These are phyloP conservation scores for Berberis thunbergii DNA, from an alignment of 164 flowering plant species.

Conservation along the genomic window DNA sequence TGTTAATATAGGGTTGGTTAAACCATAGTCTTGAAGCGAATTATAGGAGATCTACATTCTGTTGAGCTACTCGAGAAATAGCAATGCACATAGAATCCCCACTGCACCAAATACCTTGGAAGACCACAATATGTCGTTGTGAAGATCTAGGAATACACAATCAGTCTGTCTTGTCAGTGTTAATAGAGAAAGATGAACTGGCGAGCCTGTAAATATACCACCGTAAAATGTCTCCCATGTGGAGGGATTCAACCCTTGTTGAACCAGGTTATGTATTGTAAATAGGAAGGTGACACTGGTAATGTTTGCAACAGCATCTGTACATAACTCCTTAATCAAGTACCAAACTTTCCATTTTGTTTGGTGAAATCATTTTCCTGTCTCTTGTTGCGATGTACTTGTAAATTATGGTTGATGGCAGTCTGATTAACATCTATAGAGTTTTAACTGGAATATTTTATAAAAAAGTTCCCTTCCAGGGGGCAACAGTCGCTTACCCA, in stretches of 20 bases:
- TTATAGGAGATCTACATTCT: neutral
- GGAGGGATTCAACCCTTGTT: neutral
- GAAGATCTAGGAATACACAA: neutral
- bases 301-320: neutral
- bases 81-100: neutral
- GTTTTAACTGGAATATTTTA: neutral
- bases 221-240: neutral
- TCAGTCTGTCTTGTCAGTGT: neutral
- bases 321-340: neutral
- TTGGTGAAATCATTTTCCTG: neutral
- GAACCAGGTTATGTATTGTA: neutral
- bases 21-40: slow-evolving; percentile 42
- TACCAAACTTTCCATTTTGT: neutral
- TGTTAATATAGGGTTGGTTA: slow-evolving; percentile 57
- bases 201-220: neutral
- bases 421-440: neutral
- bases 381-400: neutral
- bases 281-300: neutral
- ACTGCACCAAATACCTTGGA: neutral
- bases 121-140: neutral
- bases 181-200: neutral
- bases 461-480: too few relatives aligned
- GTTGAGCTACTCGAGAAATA: too few relatives aligned
- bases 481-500: too few relatives aligned
- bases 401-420: neutral